phyloP scores from a whole-genome alignment of 192 early-diverging fungal species.

The Backusella psychrophila region DNA sequence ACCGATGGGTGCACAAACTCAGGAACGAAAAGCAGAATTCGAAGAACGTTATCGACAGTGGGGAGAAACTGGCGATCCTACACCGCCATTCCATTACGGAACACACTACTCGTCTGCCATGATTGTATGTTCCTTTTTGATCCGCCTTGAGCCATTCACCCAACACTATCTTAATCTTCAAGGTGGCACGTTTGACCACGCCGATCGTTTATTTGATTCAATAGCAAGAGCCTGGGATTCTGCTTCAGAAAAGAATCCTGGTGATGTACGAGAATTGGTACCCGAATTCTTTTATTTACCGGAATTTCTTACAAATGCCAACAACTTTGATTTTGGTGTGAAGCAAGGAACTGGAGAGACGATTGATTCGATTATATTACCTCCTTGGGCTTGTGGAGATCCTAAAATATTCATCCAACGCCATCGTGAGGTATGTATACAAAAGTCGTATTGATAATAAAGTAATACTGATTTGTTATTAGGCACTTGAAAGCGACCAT shows the following conservation, averaged over 20 bases:
- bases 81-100: constrained; percentile 85
- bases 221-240: constrained; percentile 72
- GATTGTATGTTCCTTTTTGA: constrained; percentile 83
- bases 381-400: constrained; percentile 79
- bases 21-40: constrained; percentile 62
- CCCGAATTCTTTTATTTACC: constrained; percentile 97
- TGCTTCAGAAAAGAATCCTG: constrained; percentile 65
- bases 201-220: constrained; percentile 77
- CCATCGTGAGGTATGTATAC: constrained; percentile 61
- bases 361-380: constrained; percentile 73
- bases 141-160: constrained; percentile 91
- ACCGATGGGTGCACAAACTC: constrained; percentile 85
- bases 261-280: constrained; percentile 90
- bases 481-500: constrained; percentile 81
- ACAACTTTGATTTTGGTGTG: constrained; percentile 59
- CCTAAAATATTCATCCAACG: constrained; percentile 73
- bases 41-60: constrained; percentile 61
- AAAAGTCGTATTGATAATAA: neutral
- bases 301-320: constrained; percentile 79
- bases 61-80: constrained; percentile 47
- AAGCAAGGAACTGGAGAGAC: constrained; percentile 58
- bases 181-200: constrained; percentile 83
- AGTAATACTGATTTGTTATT: neutral
- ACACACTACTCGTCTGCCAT: constrained; percentile 95
- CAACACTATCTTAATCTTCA: constrained; percentile 72